Evolutionary conservation across 1,284 basidiomycete species (phyloP), one percentile per base, ranked within the genome.

Genomic region (Cutaneotrichosporon cyanovorans): DNA sequence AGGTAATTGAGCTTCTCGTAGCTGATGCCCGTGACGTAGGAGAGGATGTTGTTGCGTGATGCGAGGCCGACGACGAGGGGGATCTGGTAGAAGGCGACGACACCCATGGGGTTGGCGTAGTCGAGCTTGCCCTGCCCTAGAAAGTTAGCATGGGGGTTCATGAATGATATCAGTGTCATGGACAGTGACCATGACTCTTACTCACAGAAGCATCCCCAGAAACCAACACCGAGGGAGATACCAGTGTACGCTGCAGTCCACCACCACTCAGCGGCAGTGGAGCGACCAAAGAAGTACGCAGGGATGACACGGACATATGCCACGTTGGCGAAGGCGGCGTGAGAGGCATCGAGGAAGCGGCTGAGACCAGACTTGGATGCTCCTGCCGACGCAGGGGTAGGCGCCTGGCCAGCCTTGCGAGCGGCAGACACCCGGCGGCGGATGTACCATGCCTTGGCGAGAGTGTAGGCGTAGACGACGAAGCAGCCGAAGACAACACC

Each of bases 31-130:
- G 80, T 82, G 78, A 48, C 46, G 80, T 79, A 73, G 3, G 79
- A 77, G 11, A 84, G 68, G 15, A 78, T 42, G 46, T 83, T 84
- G 60, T 84, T 82, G 62, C 79, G 80, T 38, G 78, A 79, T 0
- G 80, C 81, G 12, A 84, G 75, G 4, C 74, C 80, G 0, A 78
- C 75, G 55, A 83, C 73, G 16, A 84, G 65, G 0, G 81, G 78
- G 2, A 82, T 60, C 60, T 84, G 82, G 16, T 21, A 35, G n/a
- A 50, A 45, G 1, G 48, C 40, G 12, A 39, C 35, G 40, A 42
- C 42, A 14, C 48, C 48, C 37, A 44, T 37, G 8, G 45, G 48
- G 42, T 53, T 43, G 20, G 45, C 18, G 5, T 34, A 37, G 21
- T 49, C 51, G n/a, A 32, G 28, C 23, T 41, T 43, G 37, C 45